Conservation (phyloP, 352 stramenopile genomes). For the Saprolegnia parasitica region DNA sequence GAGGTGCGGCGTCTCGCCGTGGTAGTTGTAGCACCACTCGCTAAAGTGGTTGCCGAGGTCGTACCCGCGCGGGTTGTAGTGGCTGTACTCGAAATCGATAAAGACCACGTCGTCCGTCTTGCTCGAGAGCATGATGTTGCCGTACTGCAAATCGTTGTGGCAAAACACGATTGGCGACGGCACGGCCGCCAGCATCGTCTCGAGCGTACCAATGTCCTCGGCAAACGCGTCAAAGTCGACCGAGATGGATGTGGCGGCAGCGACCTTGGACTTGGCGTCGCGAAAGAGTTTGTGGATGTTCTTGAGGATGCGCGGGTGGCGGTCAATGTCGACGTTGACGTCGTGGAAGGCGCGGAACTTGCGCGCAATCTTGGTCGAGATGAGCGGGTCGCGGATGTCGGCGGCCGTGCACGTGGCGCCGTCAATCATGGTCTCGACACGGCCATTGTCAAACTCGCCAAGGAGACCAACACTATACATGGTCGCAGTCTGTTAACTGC, state of each 20-base stretch:
- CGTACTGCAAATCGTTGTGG: constrained; percentile 92
- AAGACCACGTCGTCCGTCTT: constrained; percentile 58
- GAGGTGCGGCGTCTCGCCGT: constrained; percentile 73
- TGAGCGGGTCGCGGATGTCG: constrained; percentile 56
- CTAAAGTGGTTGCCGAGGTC: constrained; percentile 93
- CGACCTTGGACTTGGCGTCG: constrained; percentile 42
- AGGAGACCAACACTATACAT: constrained; percentile 53
- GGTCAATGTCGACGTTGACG: constrained; percentile 36
- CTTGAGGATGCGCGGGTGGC: constrained; percentile 5
- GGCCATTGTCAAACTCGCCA: constrained; percentile 72
- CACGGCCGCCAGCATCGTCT: constrained; percentile 48
- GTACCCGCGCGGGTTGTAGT: constrained; percentile 87
- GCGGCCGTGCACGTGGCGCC: constrained; percentile 59
- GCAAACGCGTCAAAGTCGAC: constrained; percentile 49
- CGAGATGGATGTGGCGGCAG: constrained; percentile 39
- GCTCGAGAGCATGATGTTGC: constrained; percentile 79
- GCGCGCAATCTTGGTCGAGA: constrained; percentile 49
- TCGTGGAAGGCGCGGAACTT: constrained; percentile 71
- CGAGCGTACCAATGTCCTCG: constrained; percentile 50
- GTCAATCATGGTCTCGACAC: constrained; percentile 69
- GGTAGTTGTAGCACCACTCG: constrained; percentile 79
- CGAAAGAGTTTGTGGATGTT: constrained; percentile 21
- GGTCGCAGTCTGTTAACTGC: background rate
- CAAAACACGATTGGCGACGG: constrained; percentile 76
- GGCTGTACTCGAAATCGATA: constrained; percentile 94